These are phyloP conservation scores for Monilinia laxa DNA, from an alignment of 2,329 filamentous ascomycete species.

Conservation along the genomic window DNA sequence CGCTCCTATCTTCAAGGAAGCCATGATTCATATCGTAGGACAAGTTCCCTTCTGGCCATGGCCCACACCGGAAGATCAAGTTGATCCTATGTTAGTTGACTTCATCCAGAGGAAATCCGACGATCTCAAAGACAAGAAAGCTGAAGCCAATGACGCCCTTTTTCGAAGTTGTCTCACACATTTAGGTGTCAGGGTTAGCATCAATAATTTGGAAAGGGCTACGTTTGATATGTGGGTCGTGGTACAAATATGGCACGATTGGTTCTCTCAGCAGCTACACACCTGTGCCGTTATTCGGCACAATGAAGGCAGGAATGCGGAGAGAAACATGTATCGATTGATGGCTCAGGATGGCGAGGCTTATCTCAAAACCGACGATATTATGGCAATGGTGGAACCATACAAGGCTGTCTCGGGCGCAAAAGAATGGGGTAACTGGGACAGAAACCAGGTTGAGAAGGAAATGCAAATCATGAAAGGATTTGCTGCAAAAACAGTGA, in stretches of 20 bases:
- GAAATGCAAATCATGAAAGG: constrained; percentile 32
- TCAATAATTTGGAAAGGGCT: constrained; percentile 29
- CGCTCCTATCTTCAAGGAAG: constrained; percentile 33
- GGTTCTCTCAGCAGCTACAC: constrained; percentile 28
- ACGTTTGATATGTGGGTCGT: constrained; percentile 31
- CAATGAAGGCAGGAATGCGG: neutral
- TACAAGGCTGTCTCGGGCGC: neutral
- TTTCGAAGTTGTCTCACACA: constrained; percentile 26
- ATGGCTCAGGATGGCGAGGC: constrained; percentile 30
- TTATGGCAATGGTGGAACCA: constrained; percentile 6
- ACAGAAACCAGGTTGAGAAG: constrained; percentile 19
- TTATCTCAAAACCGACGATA: constrained; percentile 27
- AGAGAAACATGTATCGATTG: constrained; percentile 28
- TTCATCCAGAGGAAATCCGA: constrained; percentile 28
- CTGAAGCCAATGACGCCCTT: constrained; percentile 23
- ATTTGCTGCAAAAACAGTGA: constrained; percentile 29
- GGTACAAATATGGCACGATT: constrained; percentile 34
- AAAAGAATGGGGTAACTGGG: constrained; percentile 10
- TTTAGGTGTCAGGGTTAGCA: constrained; percentile 12
- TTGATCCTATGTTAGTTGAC: neutral
- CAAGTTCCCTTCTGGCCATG: constrained; percentile 29
- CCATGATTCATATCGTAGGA: constrained; percentile 34
- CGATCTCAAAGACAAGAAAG: constrained; percentile 24
- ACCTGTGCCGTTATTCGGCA: neutral
- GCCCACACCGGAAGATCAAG: neutral